Conservation (phyloP, 495 filamentous ascomycete genomes). For the Pyronema omphalodes region DNA sequence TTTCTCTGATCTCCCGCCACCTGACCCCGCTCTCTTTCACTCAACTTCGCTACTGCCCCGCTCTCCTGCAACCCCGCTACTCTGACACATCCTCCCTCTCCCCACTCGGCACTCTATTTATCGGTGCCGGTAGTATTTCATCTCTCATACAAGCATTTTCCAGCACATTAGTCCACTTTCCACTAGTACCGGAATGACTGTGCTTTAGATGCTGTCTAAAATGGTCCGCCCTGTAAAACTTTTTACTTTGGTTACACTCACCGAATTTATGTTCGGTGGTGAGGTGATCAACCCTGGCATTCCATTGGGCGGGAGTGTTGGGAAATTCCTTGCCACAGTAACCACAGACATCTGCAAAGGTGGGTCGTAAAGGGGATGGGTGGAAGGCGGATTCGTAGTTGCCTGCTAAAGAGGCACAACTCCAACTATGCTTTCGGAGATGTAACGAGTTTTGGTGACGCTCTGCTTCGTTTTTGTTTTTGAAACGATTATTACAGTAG, state of each 20-base stretch:
- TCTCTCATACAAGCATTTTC: constrained; percentile 81
- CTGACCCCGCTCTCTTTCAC: too few species aligned
- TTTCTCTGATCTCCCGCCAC: too few species aligned
- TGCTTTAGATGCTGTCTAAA: constrained; percentile 98
- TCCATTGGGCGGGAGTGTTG: constrained; percentile 57
- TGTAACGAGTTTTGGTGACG: constrained; percentile 94
- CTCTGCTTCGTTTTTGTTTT: constrained; percentile 98
- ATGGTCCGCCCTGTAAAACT: constrained; percentile 94
- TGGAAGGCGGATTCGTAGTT: constrained; percentile 71
- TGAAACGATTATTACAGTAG: constrained; percentile 89
- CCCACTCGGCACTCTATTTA: not conserved
- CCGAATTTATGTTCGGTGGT: constrained; percentile 87
- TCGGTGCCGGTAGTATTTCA: not conserved
- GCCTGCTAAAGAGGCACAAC: constrained; percentile 65
- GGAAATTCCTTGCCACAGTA: constrained; percentile 92
- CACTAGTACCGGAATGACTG: constrained; percentile 87
- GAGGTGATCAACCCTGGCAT: constrained; percentile 64
- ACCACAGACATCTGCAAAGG: constrained; percentile 53
- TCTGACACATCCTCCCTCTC: too few species aligned
- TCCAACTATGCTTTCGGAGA: constrained; percentile 91
- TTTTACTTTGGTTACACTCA: constrained; percentile 96
- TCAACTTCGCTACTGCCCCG: too few species aligned
- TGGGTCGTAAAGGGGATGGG: constrained; percentile 40
- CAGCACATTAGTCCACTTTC: constrained; percentile 97
- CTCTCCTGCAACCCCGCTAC: too few species aligned